Evolutionary conservation across 116 monocot species (phyloP).

Genomic region (Thalassia testudinum): DNA sequence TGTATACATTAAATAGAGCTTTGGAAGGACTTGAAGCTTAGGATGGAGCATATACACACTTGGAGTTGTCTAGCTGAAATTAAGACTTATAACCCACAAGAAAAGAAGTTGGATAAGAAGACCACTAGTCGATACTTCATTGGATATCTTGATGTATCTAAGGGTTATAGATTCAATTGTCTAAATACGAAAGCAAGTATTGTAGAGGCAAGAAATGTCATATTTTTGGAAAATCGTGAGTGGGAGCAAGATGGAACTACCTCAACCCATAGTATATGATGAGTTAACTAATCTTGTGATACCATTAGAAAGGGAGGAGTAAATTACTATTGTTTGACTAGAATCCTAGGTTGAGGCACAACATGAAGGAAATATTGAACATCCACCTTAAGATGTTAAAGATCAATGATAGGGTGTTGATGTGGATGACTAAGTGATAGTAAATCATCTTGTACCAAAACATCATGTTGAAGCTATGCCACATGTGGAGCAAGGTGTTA

Average conservation of each 20-base stretch:
- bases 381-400: too few relatives aligned
- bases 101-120: conserved; percentile 4
- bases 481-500: not conserved
- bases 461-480: too few relatives aligned
- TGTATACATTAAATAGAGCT: conserved; percentile 8
- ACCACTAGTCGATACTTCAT: conserved; percentile 6
- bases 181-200: not conserved
- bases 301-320: too few relatives aligned
- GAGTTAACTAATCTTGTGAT: too few relatives aligned
- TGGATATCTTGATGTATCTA: conserved; percentile 8
- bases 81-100: conserved; percentile 1
- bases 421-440: too few relatives aligned
- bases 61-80: conserved; percentile 14
- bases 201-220: conserved; percentile 6
- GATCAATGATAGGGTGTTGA: too few relatives aligned
- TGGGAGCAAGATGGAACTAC: not conserved
- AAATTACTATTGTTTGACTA: too few relatives aligned
- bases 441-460: too few relatives aligned
- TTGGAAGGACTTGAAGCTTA: conserved; percentile 1
- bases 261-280: too few relatives aligned
- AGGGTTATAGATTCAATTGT: conserved; percentile 11
- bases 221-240: conserved; percentile 9
- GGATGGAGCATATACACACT: conserved; percentile 1
- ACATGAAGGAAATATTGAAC: too few relatives aligned
- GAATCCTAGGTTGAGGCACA: too few relatives aligned